Evolutionary conservation across 2,329 filamentous ascomycete genomes (phyloP), one percentile per base, ranked within the genome.

Genomic region (Monilinia fructicola): DNA sequence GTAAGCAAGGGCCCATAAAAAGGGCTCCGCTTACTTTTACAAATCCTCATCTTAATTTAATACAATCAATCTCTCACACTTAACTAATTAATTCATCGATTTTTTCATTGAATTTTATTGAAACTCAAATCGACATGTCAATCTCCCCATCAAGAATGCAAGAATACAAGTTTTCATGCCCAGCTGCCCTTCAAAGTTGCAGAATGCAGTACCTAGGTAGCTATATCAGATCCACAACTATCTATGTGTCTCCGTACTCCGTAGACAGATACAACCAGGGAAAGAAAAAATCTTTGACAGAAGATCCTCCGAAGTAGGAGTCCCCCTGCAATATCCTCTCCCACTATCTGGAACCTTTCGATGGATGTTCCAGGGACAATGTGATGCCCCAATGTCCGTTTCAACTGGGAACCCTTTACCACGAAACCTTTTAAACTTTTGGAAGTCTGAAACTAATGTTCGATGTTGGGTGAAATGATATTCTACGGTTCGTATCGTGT

Each of bases 151-250:
- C 58, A 26, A 26, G 28, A 61, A 50, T 38, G 44, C 21, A 50
- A 50, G 44, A 21, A 61, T 50, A 21, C 58, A 38, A 61, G 58
- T 61, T 61, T 61, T 52, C 28, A 61, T 50, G 44, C 44, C 44
- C 58, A 50, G 44, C 14, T 60, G 44, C 14, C 56, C 44, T 21
- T 60, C 56, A 60, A 38, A 38, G 26, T 38, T 59, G 56, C 40
- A 59, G 28, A 5, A 21, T 48, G n/a, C 18, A n/a, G 56, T 48
- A 48, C 11, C 28, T 2, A 55, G 12, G 56, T 48, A 48, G 21
- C 28, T 2, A 55, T 26, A 23, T 18, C 14, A 48, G 56, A 60
- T 60, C 56, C 56, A 60, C 56, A 35, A 38, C 44, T 18, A 35
- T 28, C 46, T 16, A 28, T 16, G 28, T 35, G 0, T 35, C 44